Percentiles rank a stretch among this genome's conserved stretches.
Conservation (phyloP, 163 green algal species). For the Scenedesmus sp. region DNA sequence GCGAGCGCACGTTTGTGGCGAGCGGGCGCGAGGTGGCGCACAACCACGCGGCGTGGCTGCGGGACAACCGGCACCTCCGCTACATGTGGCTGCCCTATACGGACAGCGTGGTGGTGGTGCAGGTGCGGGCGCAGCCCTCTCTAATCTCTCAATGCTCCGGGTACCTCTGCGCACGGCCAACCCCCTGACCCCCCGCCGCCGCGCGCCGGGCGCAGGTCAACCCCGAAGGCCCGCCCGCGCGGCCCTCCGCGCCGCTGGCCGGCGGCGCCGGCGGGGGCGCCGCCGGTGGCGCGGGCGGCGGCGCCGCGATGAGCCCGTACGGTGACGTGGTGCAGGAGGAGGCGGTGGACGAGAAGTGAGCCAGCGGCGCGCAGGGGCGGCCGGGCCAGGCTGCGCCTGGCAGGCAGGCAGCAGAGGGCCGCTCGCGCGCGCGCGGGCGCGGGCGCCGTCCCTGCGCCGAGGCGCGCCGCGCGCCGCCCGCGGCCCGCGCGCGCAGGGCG, state of each 20-base stretch:
- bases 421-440: too few relatives aligned
- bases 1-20: constrained; percentile 88
- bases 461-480: too few relatives aligned
- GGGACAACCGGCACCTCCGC: constrained; percentile 85
- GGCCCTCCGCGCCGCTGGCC: constrained; percentile 10
- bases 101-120: constrained; percentile 93
- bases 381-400: neutral
- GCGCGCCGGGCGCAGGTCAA: too few relatives aligned
- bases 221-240: constrained; percentile 18
- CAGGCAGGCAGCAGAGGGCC: too few relatives aligned
- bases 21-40: constrained; percentile 66
- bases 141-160: too few relatives aligned
- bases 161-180: too few relatives aligned
- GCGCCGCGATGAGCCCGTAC: constrained; percentile 19
- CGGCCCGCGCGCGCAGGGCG: neutral
- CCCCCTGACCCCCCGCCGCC: too few relatives aligned
- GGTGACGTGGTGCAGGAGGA: constrained; percentile 16
- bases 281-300: neutral
- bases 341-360: constrained; percentile 14
- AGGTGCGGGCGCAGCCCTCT: constrained; percentile 20
- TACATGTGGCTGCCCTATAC: constrained; percentile 99
- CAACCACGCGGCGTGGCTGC: constrained; percentile 76
- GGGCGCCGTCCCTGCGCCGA: too few relatives aligned
- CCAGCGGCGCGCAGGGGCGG: neutral
- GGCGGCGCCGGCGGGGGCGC: neutral